phyloP scores from a whole-genome alignment of 2,329 filamentous ascomycete species.

The Aspergillus udagawae region DNA sequence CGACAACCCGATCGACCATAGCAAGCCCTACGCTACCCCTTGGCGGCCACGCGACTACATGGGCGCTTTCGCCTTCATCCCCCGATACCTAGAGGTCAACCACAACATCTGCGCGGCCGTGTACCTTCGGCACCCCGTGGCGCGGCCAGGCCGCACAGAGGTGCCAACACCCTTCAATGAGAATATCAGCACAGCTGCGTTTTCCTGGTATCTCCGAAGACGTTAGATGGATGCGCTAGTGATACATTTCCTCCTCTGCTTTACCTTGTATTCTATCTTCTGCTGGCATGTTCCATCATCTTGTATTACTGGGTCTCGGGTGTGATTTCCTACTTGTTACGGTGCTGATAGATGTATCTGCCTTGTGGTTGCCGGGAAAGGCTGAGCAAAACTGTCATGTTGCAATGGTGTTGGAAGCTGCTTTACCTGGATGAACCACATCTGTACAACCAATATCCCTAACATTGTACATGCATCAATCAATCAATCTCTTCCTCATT shows the following conservation, averaged over 20 bases:
- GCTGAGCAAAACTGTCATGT: slow-evolving; percentile 3
- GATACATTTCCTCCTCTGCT: slow-evolving; percentile 8
- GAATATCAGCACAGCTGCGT: slow-evolving; percentile 72
- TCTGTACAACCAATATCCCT: slow-evolving; percentile 6
- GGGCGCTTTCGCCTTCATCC: slow-evolving; percentile 90
- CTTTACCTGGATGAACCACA: slow-evolving; percentile 4
- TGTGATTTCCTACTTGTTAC: slow-evolving; percentile 13
- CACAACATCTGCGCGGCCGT: slow-evolving; percentile 95
- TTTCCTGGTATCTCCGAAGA: slow-evolving; percentile 89
- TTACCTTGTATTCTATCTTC: slow-evolving; percentile 15
- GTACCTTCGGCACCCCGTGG: slow-evolving; percentile 90
- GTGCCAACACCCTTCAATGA: slow-evolving; percentile 77
- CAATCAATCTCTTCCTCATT: neutral
- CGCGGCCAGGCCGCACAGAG: slow-evolving; percentile 72
- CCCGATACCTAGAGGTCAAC: slow-evolving; percentile 93
- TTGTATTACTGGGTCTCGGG: slow-evolving; percentile 36
- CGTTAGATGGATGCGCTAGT: slow-evolving; percentile 50
- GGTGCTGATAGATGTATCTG: slow-evolving; percentile 24
- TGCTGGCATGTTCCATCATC: slow-evolving; percentile 21
- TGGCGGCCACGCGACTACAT: slow-evolving; percentile 86
- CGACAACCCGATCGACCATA: slow-evolving; percentile 71
- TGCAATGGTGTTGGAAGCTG: slow-evolving; percentile 16
- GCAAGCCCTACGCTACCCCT: slow-evolving; percentile 84
- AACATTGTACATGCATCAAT: slow-evolving; percentile 5
- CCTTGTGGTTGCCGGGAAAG: slow-evolving; percentile 16